Evolutionary conservation across 169 alveolate species (phyloP).

Genomic region (Eimeria sp.): DNA sequence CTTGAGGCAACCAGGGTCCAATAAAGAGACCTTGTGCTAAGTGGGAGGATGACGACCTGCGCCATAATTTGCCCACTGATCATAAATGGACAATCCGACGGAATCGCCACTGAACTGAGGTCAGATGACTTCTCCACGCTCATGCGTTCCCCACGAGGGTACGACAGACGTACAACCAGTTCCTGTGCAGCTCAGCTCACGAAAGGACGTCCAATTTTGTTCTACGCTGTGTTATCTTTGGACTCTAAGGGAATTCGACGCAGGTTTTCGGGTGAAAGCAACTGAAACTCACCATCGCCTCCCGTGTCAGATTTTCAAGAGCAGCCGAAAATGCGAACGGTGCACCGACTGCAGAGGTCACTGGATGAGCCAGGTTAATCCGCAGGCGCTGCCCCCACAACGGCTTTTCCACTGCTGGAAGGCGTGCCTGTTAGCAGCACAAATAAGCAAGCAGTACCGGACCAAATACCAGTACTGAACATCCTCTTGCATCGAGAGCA

Average conservation of each 20-base stretch:
- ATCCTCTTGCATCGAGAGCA: background rate
- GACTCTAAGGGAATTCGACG: background rate
- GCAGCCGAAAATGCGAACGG: slow-evolving; percentile 75
- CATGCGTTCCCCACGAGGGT: background rate
- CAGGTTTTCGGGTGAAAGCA: background rate
- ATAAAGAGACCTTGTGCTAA: slow-evolving; percentile 6
- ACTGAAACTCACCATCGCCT: slow-evolving; percentile 64
- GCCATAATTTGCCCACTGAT: slow-evolving; percentile 53
- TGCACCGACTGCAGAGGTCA: slow-evolving; percentile 55
- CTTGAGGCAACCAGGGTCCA: slow-evolving; percentile 72
- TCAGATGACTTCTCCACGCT: slow-evolving; percentile 6
- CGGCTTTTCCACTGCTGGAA: slow-evolving; percentile 40
- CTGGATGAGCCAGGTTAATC: slow-evolving; percentile 40
- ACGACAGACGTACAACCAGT: slow-evolving; percentile 40
- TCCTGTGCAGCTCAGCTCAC: slow-evolving; percentile 37
- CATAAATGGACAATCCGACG: slow-evolving; percentile 62
- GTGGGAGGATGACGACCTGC: slow-evolving; percentile 67
- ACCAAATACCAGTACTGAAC: background rate
- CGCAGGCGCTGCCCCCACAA: slow-evolving; percentile 52
- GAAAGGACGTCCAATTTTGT: background rate
- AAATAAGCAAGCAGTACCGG: background rate
- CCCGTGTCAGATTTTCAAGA: slow-evolving; percentile 44
- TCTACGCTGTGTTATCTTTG: background rate
- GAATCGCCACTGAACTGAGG: background rate
- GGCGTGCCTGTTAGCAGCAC: slow-evolving; percentile 27